Percentiles rank a stretch among this genome's conserved stretches.
These are phyloP conservation scores for Boletellus ananas DNA, from an alignment of 768 basidiomycete species.

Conservation along the genomic window DNA sequence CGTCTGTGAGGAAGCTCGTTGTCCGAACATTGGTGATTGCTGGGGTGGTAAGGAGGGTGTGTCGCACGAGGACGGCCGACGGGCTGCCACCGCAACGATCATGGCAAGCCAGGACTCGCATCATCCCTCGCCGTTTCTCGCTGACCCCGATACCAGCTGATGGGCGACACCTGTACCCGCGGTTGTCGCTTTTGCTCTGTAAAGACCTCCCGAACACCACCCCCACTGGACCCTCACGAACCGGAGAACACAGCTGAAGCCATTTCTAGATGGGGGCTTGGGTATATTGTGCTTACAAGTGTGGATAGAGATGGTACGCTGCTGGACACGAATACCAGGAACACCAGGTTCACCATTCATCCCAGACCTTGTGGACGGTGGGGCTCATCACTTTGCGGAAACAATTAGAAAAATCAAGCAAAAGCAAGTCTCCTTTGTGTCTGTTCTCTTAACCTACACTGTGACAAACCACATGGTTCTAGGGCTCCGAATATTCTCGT, in stretches of 20 bases:
- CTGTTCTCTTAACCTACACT: background rate
- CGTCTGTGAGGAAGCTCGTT: conserved; percentile 97
- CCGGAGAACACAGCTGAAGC: conserved; percentile 99
- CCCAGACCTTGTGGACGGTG: conserved; percentile 87
- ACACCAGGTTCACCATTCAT: background rate
- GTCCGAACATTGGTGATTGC: conserved; percentile 99
- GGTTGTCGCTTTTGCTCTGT: conserved; percentile 98
- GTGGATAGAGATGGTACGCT: conserved; percentile 92
- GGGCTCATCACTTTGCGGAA: conserved; percentile 90
- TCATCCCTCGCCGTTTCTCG: background rate
- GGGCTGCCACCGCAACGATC: conserved; percentile 93
- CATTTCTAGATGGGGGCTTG: conserved; percentile 95
- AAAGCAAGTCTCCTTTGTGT: conserved; percentile 53
- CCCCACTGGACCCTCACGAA: conserved; percentile 92
- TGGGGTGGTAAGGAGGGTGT: conserved; percentile 84
- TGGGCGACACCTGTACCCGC: conserved; percentile 99
- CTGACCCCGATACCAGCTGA: conserved; percentile 54
- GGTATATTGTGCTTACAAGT: conserved; percentile 95
- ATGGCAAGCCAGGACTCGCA: conserved; percentile 67
- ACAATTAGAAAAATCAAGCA: conserved; percentile 95
- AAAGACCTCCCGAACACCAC: conserved; percentile 85
- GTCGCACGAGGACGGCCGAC: conserved; percentile 68
- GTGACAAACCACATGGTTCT: conserved; percentile 2
- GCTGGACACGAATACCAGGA: background rate
- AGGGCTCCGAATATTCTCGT: conserved; percentile 95